Evolutionary conservation across 1,284 basidiomycete genomes (phyloP).

Genomic region (Cryptococcus neoformans): DNA sequence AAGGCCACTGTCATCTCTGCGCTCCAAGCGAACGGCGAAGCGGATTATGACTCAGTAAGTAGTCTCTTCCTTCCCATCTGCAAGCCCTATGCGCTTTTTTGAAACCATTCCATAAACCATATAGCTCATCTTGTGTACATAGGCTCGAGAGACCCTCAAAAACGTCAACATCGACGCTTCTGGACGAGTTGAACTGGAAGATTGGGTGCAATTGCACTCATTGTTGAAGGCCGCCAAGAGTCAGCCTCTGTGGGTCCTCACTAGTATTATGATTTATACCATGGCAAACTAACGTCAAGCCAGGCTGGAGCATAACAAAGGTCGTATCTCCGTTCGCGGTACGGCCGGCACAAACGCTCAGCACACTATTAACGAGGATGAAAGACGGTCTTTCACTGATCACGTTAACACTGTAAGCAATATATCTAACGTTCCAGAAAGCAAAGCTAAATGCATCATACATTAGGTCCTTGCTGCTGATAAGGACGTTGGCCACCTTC

Average conservation of each 20-base stretch:
- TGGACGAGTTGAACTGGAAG: conserved; percentile 94
- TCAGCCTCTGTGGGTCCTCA: conserved; percentile 36
- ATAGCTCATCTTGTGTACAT: background rate
- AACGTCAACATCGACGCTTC: conserved; percentile 90
- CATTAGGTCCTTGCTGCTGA: conserved; percentile 84
- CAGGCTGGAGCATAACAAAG: conserved; percentile 66
- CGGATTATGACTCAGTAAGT: conserved; percentile 82
- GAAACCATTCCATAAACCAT: background rate
- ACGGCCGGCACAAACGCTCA: conserved; percentile 87
- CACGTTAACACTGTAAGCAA: conserved; percentile 84
- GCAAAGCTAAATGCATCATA: background rate
- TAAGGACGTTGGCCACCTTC: conserved; percentile 71
- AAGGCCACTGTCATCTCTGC: conserved; percentile 75
- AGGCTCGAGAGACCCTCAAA: conserved; percentile 74
- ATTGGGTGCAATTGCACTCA: conserved; percentile 73
- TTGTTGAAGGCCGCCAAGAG: conserved; percentile 36
- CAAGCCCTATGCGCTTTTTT: background rate
- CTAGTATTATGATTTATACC: background rate
- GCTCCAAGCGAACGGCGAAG: conserved; percentile 69
- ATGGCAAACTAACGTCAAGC: conserved; percentile 46
- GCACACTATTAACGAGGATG: conserved; percentile 98
- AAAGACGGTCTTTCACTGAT: conserved; percentile 91
- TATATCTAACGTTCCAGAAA: background rate
- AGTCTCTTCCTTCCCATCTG: background rate
- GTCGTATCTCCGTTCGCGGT: conserved; percentile 92